These are phyloP conservation scores for Saksenaea vasiformis DNA, from an alignment of 371 early-diverging fungal genomes.

Conservation along the genomic window DNA sequence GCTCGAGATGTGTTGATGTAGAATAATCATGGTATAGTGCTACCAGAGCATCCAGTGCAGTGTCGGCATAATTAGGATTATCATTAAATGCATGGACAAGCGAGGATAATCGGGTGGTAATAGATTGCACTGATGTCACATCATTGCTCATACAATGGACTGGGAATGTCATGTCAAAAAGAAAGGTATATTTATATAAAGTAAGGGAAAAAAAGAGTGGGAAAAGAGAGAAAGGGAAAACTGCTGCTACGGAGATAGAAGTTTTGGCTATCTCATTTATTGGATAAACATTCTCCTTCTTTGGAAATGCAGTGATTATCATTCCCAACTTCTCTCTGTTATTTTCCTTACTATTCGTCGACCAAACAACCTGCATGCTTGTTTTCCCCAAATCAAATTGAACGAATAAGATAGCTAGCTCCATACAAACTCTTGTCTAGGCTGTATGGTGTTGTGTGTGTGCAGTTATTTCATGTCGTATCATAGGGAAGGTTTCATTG, in stretches of 20 bases:
- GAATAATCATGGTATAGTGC: constrained; percentile 17
- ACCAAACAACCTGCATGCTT: too few relatives aligned
- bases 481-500: too few relatives aligned
- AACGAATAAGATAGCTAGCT: too few relatives aligned
- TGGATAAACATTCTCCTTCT: constrained; percentile 22
- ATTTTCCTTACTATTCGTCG: neutral
- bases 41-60: constrained; percentile 18
- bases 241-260: neutral
- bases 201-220: neutral
- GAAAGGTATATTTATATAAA: neutral
- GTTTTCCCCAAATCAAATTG: too few relatives aligned
- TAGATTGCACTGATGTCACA: neutral
- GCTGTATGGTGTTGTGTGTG: too few relatives aligned
- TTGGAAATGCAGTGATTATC: constrained; percentile 3
- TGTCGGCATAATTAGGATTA: constrained; percentile 4
- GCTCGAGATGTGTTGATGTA: neutral
- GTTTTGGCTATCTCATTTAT: constrained; percentile 2
- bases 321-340: neutral
- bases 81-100: neutral
- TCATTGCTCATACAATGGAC: neutral
- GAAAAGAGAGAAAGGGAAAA: neutral
- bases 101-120: constrained; percentile 8
- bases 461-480: too few relatives aligned
- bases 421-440: too few relatives aligned
- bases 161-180: neutral